A percentile compares a stretch with the other conserved stretches of the same genome.
These are phyloP conservation scores for Ascodesmis nigricans DNA, from an alignment of 495 filamentous ascomycete genomes.

Conservation along the genomic window DNA sequence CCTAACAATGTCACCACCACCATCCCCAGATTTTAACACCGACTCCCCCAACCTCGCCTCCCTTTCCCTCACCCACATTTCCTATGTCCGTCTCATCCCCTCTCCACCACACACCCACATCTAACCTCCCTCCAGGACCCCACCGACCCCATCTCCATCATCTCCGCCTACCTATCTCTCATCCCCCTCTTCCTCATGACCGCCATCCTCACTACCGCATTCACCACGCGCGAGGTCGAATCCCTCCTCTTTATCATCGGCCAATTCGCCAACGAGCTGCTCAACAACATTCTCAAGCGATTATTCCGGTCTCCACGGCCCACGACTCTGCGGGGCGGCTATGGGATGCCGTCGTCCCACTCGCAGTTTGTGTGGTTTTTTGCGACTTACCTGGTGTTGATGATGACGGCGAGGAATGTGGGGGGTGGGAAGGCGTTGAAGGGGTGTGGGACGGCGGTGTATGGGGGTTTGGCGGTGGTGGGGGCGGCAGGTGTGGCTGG, in stretches of 20 bases:
- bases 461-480: conserved; percentile 34
- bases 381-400: conserved; percentile 56
- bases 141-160: conserved; percentile 56
- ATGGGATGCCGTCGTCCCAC: conserved; percentile 97
- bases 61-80: conserved; percentile 80
- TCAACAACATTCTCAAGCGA: conserved; percentile 79
- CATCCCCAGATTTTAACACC: no score
- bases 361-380: conserved; percentile 88
- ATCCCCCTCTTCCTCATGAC: conserved; percentile 78
- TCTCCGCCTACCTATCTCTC: conserved; percentile 83
- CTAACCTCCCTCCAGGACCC: conserved; percentile 42
- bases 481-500: conserved; percentile 49
- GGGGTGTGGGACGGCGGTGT: conserved; percentile 7
- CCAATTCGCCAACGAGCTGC: conserved; percentile 78
- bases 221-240: conserved; percentile 77
- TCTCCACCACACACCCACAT: neutral
- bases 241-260: conserved; percentile 77
- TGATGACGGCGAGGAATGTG: conserved; percentile 55
- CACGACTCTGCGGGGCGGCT: conserved; percentile 79
- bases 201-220: conserved; percentile 69
- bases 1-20: no score
- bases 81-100: conserved; percentile 46
- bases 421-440: conserved; percentile 22
- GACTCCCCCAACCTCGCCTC: no score
- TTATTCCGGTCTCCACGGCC: conserved; percentile 37